Evolutionary conservation across 768 basidiomycete species (phyloP).

Genomic region (Boletus subcaerulescens): DNA sequence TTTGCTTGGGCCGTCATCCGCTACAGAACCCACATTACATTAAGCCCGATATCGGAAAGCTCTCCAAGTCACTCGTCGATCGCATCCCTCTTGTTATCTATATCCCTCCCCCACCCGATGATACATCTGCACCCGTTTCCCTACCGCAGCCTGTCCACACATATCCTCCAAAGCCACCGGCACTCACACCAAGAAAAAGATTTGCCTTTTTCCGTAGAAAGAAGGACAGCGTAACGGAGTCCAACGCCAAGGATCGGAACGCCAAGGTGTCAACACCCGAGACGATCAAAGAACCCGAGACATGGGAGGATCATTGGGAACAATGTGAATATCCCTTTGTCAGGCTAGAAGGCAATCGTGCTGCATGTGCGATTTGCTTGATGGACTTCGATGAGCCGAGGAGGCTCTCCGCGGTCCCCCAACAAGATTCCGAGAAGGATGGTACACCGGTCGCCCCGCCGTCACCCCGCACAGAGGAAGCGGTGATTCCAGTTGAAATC

Average conservation of each 20-base stretch:
- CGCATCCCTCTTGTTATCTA: conserved; percentile 82
- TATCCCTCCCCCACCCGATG: conserved; percentile 74
- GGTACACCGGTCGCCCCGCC: conserved; percentile 6
- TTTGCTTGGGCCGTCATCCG: conserved; percentile 79
- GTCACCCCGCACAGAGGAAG: conserved; percentile 18
- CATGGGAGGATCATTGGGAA: conserved; percentile 82
- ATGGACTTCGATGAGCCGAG: conserved; percentile 81
- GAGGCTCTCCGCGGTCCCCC: conserved; percentile 24
- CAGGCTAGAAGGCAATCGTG: conserved; percentile 75
- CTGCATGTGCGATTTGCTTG: conserved; percentile 80
- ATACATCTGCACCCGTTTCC: conserved; percentile 35
- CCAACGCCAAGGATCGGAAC: conserved; percentile 17
- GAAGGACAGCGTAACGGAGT: conserved; percentile 19
- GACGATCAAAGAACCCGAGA: conserved; percentile 35
- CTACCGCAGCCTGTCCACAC: conserved; percentile 49
- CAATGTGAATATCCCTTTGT: conserved; percentile 77
- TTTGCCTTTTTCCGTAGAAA: conserved; percentile 51
- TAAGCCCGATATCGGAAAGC: conserved; percentile 74
- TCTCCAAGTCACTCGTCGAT: conserved; percentile 69
- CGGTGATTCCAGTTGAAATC: conserved; percentile 33
- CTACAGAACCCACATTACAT: conserved; percentile 70
- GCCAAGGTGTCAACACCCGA: conserved; percentile 8
- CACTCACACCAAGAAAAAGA: conserved; percentile 36
- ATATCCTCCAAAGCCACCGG: conserved; percentile 58
- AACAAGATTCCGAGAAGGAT: conserved; percentile 31